Conservation (phyloP, 768 basidiomycete species). For the Lactarius psammicola region DNA sequence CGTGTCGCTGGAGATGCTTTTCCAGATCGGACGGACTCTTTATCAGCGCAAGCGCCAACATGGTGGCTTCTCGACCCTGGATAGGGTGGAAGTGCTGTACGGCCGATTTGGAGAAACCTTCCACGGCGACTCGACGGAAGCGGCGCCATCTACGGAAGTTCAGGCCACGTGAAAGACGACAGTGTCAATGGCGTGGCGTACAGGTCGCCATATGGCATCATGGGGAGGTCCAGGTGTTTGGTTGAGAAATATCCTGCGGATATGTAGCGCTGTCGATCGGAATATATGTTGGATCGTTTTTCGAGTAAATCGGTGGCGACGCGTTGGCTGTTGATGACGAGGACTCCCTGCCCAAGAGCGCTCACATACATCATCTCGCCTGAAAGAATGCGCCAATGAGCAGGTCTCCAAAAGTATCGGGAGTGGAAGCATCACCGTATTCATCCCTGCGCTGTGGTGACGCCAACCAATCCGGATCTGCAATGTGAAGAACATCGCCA, state of each 20-base stretch:
- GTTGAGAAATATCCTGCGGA: conserved; percentile 34
- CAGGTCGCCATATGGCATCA: conserved; percentile 32
- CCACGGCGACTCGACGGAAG: conserved; percentile 31
- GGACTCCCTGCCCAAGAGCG: conserved; percentile 34
- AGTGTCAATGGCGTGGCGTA: neutral
- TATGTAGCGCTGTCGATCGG: conserved; percentile 17
- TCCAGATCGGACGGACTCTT: conserved; percentile 30
- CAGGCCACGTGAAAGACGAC: neutral
- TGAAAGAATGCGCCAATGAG: conserved; percentile 17
- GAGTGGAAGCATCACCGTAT: neutral
- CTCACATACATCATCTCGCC: conserved; percentile 35
- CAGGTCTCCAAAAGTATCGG: neutral
- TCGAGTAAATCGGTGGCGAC: conserved; percentile 33
- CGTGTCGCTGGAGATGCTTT: conserved; percentile 30
- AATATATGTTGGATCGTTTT: conserved; percentile 7
- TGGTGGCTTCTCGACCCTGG: conserved; percentile 35
- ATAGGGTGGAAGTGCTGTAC: conserved; percentile 32
- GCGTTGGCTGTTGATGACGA: conserved; percentile 34
- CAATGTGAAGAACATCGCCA: neutral
- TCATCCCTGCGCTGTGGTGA: neutral
- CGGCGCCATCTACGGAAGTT: conserved; percentile 28
- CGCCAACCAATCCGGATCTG: neutral
- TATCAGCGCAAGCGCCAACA: conserved; percentile 30
- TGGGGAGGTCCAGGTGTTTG: conserved; percentile 30
- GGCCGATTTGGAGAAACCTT: conserved; percentile 31